Conservation (phyloP, 495 filamentous ascomycete species). For the Tricharina praecox region DNA sequence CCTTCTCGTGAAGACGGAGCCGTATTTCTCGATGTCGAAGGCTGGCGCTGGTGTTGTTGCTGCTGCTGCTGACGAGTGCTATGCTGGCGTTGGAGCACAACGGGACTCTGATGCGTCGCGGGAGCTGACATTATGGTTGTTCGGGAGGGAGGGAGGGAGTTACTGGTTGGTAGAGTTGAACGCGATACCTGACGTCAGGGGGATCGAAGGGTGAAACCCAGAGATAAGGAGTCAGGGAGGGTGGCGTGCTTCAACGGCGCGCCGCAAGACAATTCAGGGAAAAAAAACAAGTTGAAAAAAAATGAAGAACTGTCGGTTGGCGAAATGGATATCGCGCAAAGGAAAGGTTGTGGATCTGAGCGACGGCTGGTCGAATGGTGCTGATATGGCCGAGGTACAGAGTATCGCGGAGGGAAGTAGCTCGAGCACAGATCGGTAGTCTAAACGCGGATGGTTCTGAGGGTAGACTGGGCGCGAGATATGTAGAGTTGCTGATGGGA, state of each 20-base stretch:
- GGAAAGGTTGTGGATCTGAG: no score
- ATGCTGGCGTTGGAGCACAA: conserved; percentile 26
- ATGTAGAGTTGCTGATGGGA: background rate
- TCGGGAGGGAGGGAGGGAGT: background rate
- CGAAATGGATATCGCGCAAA: no score
- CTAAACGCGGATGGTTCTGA: no score
- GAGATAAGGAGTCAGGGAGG: background rate
- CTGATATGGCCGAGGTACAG: no score
- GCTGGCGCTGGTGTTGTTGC: conserved; percentile 12
- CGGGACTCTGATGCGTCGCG: conserved; percentile 22
- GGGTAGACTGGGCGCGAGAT: no score
- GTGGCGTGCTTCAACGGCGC: background rate
- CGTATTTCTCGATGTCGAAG: background rate
- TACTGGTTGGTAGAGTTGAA: no score
- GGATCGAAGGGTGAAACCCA: background rate
- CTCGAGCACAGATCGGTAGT: no score
- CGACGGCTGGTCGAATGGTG: no score
- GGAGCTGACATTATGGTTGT: conserved; percentile 5
- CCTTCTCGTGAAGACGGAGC: background rate
- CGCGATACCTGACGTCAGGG: conserved; percentile 3
- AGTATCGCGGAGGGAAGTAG: no score
- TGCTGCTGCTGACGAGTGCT: conserved; percentile 25
- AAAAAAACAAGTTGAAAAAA: no score
- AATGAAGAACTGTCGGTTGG: no score
- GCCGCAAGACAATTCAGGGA: background rate